Evolutionary conservation across 139 green algal species (phyloP), one percentile per base, ranked within the genome.

Genomic region (Volvox reticuliferus): DNA sequence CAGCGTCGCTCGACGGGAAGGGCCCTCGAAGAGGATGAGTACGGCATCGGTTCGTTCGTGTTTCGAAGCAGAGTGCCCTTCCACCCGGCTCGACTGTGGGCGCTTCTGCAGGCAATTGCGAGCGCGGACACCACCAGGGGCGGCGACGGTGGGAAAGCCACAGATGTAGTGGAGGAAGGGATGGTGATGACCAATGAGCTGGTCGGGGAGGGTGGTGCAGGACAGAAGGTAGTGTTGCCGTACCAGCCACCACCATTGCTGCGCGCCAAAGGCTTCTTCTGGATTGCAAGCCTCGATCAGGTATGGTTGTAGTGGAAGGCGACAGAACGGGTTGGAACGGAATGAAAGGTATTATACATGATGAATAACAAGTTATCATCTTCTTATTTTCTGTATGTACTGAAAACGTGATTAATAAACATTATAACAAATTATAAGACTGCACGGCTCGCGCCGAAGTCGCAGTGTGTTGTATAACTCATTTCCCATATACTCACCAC

Each of bases 41-140:
- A 93, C 82, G 92, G 87, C 80, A 94, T 94, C 33, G 30, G 81
- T 19, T 89, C 85, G 37, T 67, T 92, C 12, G 91, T 92, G 84
- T 93, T 91, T 50, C 44, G 73, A 21, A 81, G 86, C 44, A 65
- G 55, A 0, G 55, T 55, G 69, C 92, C 92, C 6, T 94, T 94
- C 73, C 92, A 94, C 65, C 91, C 92, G 32, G 75, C 5, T 6
- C 67, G 91, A 1, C 55, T 93, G 61, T 88, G 80, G 79, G 88
- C 79, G 9, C 30, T 92, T 22, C 79, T 91, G 36, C 36, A 68
- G 30, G 86, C 55, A 16, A 30, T 91, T 55, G 76, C 61, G 22
- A 35, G 6, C n/a, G 2, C 6, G 36, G 69, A 21, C 21, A 28
- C n/a, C n/a, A n/a, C 1, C 21, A 28, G 21, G 0, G 84, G 28